Base-by-base conservation (phyloP, 331 rosid species). In the Saraca asoca region DNA sequence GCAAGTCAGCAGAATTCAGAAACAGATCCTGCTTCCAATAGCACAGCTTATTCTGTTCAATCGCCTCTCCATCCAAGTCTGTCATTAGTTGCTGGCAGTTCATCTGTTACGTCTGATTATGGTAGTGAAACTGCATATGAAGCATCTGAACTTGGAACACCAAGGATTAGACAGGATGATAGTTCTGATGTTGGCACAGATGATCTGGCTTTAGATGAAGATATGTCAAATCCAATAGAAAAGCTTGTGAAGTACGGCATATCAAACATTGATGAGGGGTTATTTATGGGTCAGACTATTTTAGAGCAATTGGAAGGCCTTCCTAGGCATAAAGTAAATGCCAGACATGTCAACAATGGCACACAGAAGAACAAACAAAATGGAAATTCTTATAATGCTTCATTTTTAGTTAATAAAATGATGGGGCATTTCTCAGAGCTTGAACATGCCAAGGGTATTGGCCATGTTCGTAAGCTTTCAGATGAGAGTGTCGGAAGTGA, bases 41-140 rank as follows among this genome's bases (percentile, higher is more conserved):
- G 72, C 73, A 54, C 63, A 51, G 79, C 58, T 78, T 75, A 77
- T 77, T 80, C 96, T 18, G 59, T 73, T 53, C 88, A 79, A 59
- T 76, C 75, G 7, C 81, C 90, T 76, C 76, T 63, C 17, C 78
- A 79, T 31, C 80, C 85, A 38, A 73, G 80, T 80, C 77, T 84
- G 75, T 85, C 97, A 73, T 68, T 83, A 38, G 29, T 75, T 74
- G 82, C 87, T 48, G 97, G 96, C 57, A 82, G 85, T 76, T 86
- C 97, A 64, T 94, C 96, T 42, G 67, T 88, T 50, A 76, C 93
- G 37, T 85, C 96, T 24, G 97, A 91, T 70, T 88, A 85, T 75
- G 91, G 96, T 56, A 91, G 99, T 74, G 99, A 94, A 78, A 94
- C 97, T 42, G 96, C 88, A 48, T 91, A 88, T 74, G 96, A 88